Percentiles rank a stretch among this genome's conserved stretches.
Conservation (phyloP, 768 basidiomycete genomes). For the Porphyrellus cyaneotinctus region DNA sequence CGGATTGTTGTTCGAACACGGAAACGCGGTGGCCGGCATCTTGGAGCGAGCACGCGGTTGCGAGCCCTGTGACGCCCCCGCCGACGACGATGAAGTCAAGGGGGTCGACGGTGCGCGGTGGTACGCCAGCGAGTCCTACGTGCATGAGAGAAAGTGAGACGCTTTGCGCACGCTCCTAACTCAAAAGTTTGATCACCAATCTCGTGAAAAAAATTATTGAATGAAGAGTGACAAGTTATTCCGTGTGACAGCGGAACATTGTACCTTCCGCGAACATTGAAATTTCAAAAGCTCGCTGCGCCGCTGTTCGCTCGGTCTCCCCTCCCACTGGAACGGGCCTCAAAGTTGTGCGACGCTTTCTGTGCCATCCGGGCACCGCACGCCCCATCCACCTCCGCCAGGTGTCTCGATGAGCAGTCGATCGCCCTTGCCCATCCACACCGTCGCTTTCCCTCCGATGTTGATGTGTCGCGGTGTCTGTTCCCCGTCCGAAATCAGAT, state of each 20-base stretch:
- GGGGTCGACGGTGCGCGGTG: slow-evolving; percentile 9
- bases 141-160: neutral
- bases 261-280: too few relatives aligned
- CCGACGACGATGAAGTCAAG: slow-evolving; percentile 25
- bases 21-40: slow-evolving; percentile 54
- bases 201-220: too few relatives aligned
- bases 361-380: neutral
- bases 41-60: slow-evolving; percentile 50
- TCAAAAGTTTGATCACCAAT: too few relatives aligned
- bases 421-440: slow-evolving; percentile 88
- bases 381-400: slow-evolving; percentile 87
- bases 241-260: neutral
- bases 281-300: neutral
- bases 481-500: slow-evolving; percentile 42
- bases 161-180: too few relatives aligned
- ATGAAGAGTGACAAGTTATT: too few relatives aligned
- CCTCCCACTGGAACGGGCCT: too few relatives aligned
- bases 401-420: slow-evolving; percentile 80
- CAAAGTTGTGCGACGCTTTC: too few relatives aligned
- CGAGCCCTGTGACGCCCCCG: slow-evolving; percentile 46
- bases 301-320: neutral
- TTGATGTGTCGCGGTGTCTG: slow-evolving; percentile 61
- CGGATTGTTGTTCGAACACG: slow-evolving; percentile 46
- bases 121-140: slow-evolving; percentile 1
- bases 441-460: slow-evolving; percentile 84